phyloP scores from a whole-genome alignment of 148 eudicot genomes.

The Linanthus parryae region DNA sequence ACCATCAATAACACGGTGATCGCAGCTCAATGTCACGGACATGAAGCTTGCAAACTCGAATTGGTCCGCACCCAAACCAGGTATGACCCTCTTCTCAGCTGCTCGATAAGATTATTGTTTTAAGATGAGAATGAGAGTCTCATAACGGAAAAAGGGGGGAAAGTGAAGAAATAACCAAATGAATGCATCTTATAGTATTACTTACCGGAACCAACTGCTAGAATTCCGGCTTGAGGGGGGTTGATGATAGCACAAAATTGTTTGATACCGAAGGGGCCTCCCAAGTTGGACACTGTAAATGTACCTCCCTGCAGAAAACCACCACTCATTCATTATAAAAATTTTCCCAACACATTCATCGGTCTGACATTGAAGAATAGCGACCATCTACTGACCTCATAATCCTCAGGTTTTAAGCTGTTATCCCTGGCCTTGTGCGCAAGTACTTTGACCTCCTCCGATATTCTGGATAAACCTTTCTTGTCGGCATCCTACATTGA shows the following conservation, averaged over 20 bases:
- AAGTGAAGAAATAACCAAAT: not conserved
- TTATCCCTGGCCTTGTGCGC: slow-evolving; percentile 89
- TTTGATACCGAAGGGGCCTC: slow-evolving; percentile 95
- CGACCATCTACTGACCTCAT: too few relatives aligned
- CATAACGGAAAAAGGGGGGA: not conserved
- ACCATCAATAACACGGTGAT: slow-evolving; percentile 98
- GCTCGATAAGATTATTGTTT: slow-evolving; percentile 24
- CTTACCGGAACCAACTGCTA: slow-evolving; percentile 91
- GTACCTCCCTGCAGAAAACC: slow-evolving; percentile 60
- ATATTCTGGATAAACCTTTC: slow-evolving; percentile 76
- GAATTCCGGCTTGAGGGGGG: slow-evolving; percentile 96
- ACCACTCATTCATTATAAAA: not conserved
- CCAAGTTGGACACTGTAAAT: slow-evolving; percentile 89
- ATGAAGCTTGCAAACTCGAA: slow-evolving; percentile 73
- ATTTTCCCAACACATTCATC: too few relatives aligned
- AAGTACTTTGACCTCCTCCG: slow-evolving; percentile 79
- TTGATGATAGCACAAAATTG: slow-evolving; percentile 96
- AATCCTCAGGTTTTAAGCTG: slow-evolving; percentile 88
- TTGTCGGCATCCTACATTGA: slow-evolving; percentile 86
- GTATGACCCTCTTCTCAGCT: slow-evolving; percentile 91
- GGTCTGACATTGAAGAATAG: too few relatives aligned
- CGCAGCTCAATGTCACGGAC: slow-evolving; percentile 89
- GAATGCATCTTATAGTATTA: not conserved
- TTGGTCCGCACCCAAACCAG: slow-evolving; percentile 54
- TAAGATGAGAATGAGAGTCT: not conserved